phyloP scores from a whole-genome alignment of 148 eudicot genomes.

The Pharnaceum exiguum region DNA sequence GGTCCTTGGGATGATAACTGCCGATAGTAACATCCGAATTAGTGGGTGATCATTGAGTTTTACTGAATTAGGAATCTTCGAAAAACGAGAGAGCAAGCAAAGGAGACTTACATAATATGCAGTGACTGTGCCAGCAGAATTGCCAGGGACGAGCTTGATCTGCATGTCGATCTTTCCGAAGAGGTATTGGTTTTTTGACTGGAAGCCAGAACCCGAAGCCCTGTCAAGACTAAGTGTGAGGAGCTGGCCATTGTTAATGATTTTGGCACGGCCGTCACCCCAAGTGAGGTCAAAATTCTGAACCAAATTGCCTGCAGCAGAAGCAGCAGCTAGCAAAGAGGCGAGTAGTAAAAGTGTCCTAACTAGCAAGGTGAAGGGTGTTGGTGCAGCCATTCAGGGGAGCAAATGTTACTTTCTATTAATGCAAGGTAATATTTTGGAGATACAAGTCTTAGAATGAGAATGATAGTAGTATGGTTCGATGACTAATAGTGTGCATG shows the following conservation, averaged over 20 bases:
- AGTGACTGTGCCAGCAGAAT: slow-evolving; percentile 34
- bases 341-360: slow-evolving; percentile 13
- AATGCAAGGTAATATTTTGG: not conserved
- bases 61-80: too few species aligned
- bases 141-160: slow-evolving; percentile 27
- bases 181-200: slow-evolving; percentile 22
- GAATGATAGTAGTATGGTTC: not conserved
- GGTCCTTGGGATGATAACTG: slow-evolving; percentile 33
- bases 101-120: slow-evolving; percentile 25
- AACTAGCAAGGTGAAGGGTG: not conserved
- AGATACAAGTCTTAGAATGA: not conserved
- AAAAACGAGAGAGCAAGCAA: too few species aligned
- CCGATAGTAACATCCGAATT: not conserved
- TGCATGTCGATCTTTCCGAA: slow-evolving; percentile 32
- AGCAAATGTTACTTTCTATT: not conserved
- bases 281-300: slow-evolving; percentile 27
- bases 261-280: slow-evolving; percentile 31
- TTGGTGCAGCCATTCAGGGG: not conserved
- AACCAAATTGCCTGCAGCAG: slow-evolving; percentile 11
- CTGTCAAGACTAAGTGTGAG: slow-evolving; percentile 23
- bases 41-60: not conserved
- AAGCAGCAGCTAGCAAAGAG: slow-evolving; percentile 1
- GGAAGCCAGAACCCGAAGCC: slow-evolving; percentile 30
- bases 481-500: not conserved
- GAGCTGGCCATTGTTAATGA: slow-evolving; percentile 24